Evolutionary conservation across 148 eudicot species (phyloP), one percentile per base, ranked within the genome.

Genomic region (Vaccinium macrocarpon): DNA sequence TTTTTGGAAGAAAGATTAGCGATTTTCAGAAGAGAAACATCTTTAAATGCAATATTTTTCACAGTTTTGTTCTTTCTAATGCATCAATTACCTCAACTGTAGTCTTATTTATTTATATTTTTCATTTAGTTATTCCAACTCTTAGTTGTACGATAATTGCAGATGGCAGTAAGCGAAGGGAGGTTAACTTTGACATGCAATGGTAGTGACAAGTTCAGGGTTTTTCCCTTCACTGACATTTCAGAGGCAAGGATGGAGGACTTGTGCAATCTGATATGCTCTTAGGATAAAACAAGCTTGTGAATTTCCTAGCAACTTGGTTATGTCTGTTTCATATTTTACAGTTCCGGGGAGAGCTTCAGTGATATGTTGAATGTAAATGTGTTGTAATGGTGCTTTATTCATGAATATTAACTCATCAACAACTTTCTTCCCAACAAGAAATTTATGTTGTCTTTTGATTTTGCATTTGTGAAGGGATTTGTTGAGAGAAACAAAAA

Each of bases 231-330:
- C 82, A 85, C 88, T 21, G 81, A 76, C 88, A 80, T 93, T 68
- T 87, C 94, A 80, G 83, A 83, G 42, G 88, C 84, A 82, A 90
- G 97, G 83, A 56, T 91, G 78, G 84, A 91, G 75, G 97, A 95
- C 77, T 61, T 95, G 64, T 93, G 98, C 87, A 55, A 66, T 85
- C 83, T 92, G 78, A 83, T 92, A 81, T 95, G 98, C 88, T 92
- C 95, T 70, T 86, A 90, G 84, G 55, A 84, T 46, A 55, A 42
- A 42, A 42, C 46, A 42, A 56, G 50, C 27, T 21, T 57, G 68
- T 29, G 51, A 79, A 57, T 18, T 32, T 57, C 42, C 3, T 16
- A 19, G 50, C 70, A 56, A 78, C 21, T 78, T 51, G 10, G 46
- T 55, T 2, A 18, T 35, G 70, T 19, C 48, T 42, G n/a, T 75